Base-by-base conservation (phyloP, 495 filamentous ascomycete species). In the Lichenothelia convexa region DNA sequence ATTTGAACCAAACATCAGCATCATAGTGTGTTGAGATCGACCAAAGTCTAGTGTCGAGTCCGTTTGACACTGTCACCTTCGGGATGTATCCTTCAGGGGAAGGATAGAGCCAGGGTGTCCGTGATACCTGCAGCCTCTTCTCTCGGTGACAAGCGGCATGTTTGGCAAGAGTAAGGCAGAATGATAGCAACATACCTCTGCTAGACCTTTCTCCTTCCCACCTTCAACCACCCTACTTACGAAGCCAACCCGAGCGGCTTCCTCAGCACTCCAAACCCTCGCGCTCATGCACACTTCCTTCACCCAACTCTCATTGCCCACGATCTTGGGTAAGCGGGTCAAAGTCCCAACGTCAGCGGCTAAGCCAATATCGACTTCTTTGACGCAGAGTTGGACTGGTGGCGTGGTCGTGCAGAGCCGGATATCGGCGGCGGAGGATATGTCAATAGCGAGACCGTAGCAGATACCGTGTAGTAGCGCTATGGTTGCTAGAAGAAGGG, bases 281-380 rank as follows among this genome's bases (percentile, higher is more conserved):
- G 79, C 87, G 5, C 76, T 77, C 40, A 93, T 57, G 35, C 71
- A 72, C 0, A 95, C 78, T 23, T 95, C 91, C 56, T 93, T 93
- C 19, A 92, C 81, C 85, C 87, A 97, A 7, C 74, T 76, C 38
- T 59, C 59, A 39, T 61, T 74, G 1, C 76, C 75, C 4, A 93
- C 83, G 5, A 78, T 62, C 57, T 91, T 89, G 21, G 89, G 89
- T 29, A 97, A 60, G 2, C 89, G 76, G 16, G 67, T 72, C 26
- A 97, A 59, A 1, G 85, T 93, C 12, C 89, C 89, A 32, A 95
- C 74, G 55, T 97, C 89, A 12, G 89, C 89, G 9, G 89, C 89
- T 19, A 97, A 55, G 1, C 89, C 89, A 23, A 95, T 91, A 50
- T 94, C 89, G 11, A 93, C 83, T 59, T 95, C 91, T 50, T 93